phyloP scores from a whole-genome alignment of 2,329 filamentous ascomycete genomes.

The Talaromyces funiculosus region DNA sequence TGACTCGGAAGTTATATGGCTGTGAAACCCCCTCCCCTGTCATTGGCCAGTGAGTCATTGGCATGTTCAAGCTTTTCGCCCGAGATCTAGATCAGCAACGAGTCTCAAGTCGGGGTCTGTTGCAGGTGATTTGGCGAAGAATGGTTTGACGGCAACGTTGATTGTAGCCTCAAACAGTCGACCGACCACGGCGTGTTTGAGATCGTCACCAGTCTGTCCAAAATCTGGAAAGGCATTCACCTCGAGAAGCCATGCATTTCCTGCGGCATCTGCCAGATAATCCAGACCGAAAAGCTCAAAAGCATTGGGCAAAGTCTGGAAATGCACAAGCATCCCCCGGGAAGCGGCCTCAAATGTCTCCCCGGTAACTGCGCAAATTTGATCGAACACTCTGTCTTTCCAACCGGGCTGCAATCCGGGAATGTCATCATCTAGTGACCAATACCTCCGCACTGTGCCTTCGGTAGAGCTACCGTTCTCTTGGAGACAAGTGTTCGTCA shows the following conservation, averaged over 20 bases:
- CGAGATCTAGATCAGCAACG: slow-evolving; percentile 39
- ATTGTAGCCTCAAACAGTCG: slow-evolving; percentile 74
- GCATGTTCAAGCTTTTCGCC: slow-evolving; percentile 25
- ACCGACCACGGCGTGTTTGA: slow-evolving; percentile 62
- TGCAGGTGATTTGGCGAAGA: slow-evolving; percentile 50
- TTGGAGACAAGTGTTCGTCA: slow-evolving; percentile 96
- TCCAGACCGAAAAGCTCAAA: slow-evolving; percentile 93
- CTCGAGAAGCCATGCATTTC: slow-evolving; percentile 72
- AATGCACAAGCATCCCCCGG: slow-evolving; percentile 77
- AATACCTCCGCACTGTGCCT: slow-evolving; percentile 69
- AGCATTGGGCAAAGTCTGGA: slow-evolving; percentile 78
- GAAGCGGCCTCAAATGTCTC: slow-evolving; percentile 85
- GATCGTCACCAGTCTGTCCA: slow-evolving; percentile 73
- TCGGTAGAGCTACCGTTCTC: slow-evolving; percentile 48
- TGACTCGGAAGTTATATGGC: background rate
- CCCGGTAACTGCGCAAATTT: slow-evolving; percentile 68
- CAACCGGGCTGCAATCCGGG: slow-evolving; percentile 33
- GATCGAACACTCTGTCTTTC: slow-evolving; percentile 61
- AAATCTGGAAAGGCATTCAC: slow-evolving; percentile 97
- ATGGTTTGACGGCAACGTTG: slow-evolving; percentile 58
- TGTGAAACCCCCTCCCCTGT: background rate
- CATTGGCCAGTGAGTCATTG: background rate
- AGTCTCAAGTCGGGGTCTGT: slow-evolving; percentile 30
- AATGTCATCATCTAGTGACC: slow-evolving; percentile 52
- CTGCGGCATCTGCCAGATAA: slow-evolving; percentile 68